Evolutionary conservation across 179 eudicot genomes (phyloP), one percentile per base, ranked within the genome.

Genomic region (Corrigiola litoralis): DNA sequence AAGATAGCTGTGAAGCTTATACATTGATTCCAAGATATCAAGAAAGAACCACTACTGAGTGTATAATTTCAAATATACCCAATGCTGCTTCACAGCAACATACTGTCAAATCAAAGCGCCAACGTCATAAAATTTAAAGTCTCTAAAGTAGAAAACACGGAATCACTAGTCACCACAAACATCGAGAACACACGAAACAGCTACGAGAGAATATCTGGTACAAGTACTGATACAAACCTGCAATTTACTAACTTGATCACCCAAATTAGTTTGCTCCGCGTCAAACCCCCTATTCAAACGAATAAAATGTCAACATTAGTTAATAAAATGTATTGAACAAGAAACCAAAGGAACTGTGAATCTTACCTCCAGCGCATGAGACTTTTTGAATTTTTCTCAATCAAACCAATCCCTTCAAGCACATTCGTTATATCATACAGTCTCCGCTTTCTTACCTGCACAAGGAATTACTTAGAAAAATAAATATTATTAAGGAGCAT

Each of bases 401-500:
- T 76, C 64, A 85, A 53, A 41, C 85, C 87, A n/a, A 82, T 76
- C 49, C 90, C 90, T 70, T 82, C 90, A 59, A 85, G 90, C 72
- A 85, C 87, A 70, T 85, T 85, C 4, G 90, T 85, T 40, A 85
- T 82, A 67, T 85, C 90, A 66, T 85, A 85, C 31, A 85, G 76
- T 68, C 90, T 78, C 75, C 90, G 82, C 79, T 85, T 85, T 53
- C 77, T 82, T 37, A 82, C 83, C 90, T 85, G 80, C 29, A 63
- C 5, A 32, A 31, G 31, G 49, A 47, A 37, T n/a, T n/a, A n/a
- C n/a, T n/a, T n/a, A n/a, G 8, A 23, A 18, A n/a, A 53, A 33
- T 0, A 7, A 46, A 23, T 61, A n/a, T 32, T 12, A 41, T 25
- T 12, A 36, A 38, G 6, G 13, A 27, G 21, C 4, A 38, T 21